Base-by-base conservation (phyloP, 2,329 filamentous ascomycete species). In the Fusarium oxysporum region DNA sequence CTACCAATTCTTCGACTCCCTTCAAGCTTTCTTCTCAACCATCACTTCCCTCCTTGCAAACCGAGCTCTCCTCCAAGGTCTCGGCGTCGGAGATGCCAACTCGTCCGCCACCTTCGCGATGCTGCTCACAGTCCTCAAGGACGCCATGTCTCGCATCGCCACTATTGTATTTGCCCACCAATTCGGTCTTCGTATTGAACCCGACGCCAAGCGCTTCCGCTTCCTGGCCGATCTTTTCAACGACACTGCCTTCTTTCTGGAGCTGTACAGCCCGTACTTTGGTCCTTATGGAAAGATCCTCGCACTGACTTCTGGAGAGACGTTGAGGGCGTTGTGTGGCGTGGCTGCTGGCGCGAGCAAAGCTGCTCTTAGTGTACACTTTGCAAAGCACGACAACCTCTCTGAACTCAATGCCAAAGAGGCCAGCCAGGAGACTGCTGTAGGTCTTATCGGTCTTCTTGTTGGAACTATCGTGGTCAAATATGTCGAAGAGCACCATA, bases 321-420 rank as follows among this genome's bases (percentile, higher is more conserved):
- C 87, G 21, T 80, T 90, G 48, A 83, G 88, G 6, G 85, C 88
- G 1, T 83, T 98, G 1, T 98, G 96, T 79, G 96, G 96, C 32
- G 95, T 98, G 9, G 93, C 96, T 1, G 96, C 94, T 1, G 94
- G 93, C 17, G 95, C 94, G 61, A 93, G 93, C 71, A 98, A 98
- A 82, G 96, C 96, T 4, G 95, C 93, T 69, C 83, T 99, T 75
- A 96, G 93, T 79, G 93, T 94, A 16, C 96, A 99, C 82, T 98
- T 99, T 85, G 95, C 96, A 13, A 90, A 87, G 74, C 91, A 91
- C 79, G 93, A 94, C 41, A 98, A 98, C 80, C 83, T 98, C 48
- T 96, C 94, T 4, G 96, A 98, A 81, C 86, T 99, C 63, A 98
- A 98, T 83, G 95, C 96, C 63, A 91, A 97, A 88, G 96, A 98